Evolutionary conservation across 768 basidiomycete species (phyloP).

Genomic region (Gymnopilus dilepis): DNA sequence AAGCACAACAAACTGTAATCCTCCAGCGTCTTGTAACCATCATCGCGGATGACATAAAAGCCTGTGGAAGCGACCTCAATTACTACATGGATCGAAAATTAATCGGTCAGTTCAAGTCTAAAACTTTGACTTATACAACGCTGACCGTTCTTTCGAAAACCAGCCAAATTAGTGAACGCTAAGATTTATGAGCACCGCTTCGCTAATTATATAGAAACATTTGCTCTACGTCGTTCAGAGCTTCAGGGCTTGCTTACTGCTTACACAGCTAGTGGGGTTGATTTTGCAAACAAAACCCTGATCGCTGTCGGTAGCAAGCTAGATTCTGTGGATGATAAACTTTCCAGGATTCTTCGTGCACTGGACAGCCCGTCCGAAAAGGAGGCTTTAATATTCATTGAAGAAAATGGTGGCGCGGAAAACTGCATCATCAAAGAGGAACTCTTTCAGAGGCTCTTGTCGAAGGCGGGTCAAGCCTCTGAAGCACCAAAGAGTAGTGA

Average conservation of each 20-base stretch:
- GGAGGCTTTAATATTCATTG: conserved; percentile 37
- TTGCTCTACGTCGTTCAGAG: conserved; percentile 34
- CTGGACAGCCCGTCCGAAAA: conserved; percentile 39
- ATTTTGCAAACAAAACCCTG: conserved; percentile 33
- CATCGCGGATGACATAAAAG: conserved; percentile 43
- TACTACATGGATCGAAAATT: conserved; percentile 41
- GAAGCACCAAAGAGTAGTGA: neutral
- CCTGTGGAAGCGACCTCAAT: conserved; percentile 45
- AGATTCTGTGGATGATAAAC: conserved; percentile 25
- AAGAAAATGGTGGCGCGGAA: conserved; percentile 37
- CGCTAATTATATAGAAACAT: conserved; percentile 32
- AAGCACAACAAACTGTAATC: conserved; percentile 28
- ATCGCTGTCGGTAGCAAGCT: conserved; percentile 25
- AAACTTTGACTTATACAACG: neutral
- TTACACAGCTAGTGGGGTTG: conserved; percentile 38
- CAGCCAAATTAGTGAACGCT: conserved; percentile 35
- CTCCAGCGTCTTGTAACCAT: conserved; percentile 28
- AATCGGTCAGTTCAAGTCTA: conserved; percentile 22
- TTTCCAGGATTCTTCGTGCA: conserved; percentile 33
- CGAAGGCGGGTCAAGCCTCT: conserved; percentile 24
- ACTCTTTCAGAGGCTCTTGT: conserved; percentile 30
- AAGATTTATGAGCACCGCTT: conserved; percentile 40
- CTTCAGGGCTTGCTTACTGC: conserved; percentile 37
- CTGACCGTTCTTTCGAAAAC: neutral
- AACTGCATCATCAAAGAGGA: conserved; percentile 37